phyloP scores from a whole-genome alignment of 73 alveolate genomes.

The Stentor roeselii region DNA sequence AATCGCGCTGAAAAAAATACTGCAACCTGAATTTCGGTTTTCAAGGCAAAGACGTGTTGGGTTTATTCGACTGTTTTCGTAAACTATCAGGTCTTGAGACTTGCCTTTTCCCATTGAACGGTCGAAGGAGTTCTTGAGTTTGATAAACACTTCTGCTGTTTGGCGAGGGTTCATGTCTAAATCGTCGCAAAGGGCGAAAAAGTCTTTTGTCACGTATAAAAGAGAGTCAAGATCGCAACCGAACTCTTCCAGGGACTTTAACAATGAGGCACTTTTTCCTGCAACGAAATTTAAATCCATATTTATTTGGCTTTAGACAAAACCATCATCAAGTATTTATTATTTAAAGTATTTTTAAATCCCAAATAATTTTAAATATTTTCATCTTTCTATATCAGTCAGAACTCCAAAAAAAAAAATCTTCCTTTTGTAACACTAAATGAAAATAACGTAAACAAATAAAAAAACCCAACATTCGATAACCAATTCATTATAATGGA shows the following conservation, averaged over 20 bases:
- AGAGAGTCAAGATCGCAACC: conserved; percentile 18
- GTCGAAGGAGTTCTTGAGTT: neutral
- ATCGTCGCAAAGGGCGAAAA: neutral
- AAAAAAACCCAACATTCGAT: too few relatives aligned
- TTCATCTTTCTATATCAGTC: too few relatives aligned
- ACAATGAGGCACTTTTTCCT: neutral
- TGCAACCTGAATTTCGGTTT: neutral
- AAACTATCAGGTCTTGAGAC: neutral
- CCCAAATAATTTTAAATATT: too few relatives aligned
- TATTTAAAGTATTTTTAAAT: too few relatives aligned
- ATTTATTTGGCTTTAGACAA: too few relatives aligned
- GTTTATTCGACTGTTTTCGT: neutral
- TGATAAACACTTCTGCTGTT: conserved; percentile 12
- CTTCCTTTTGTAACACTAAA: too few relatives aligned
- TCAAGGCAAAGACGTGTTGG: conserved; percentile 17
- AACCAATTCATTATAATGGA: neutral
- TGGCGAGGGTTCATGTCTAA: neutral
- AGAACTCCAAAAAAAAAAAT: too few relatives aligned
- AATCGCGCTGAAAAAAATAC: neutral
- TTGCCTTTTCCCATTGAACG: neutral
- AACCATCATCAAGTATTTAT: too few relatives aligned
- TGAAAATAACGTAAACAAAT: too few relatives aligned
- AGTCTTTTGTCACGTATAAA: neutral
- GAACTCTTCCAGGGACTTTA: conserved; percentile 3
- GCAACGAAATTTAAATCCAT: conserved; percentile 15